Evolutionary conservation across 1,284 basidiomycete genomes (phyloP).

Genomic region (Fomes fomentarius): DNA sequence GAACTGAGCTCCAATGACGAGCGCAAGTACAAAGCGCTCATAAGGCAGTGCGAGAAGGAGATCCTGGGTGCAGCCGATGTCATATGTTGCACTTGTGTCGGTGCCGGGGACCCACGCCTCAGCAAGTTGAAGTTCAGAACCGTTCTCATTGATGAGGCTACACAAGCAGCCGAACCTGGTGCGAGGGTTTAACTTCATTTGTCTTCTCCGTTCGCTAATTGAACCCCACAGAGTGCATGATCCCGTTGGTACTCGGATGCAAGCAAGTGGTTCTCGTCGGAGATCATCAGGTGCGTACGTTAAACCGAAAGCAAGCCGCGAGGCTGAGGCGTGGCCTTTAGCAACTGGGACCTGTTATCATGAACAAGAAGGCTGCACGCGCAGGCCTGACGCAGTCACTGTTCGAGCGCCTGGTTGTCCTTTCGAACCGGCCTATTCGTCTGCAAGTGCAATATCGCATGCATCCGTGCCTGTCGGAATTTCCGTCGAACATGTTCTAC

Average conservation of each 20-base stretch:
- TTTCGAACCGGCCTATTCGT: slow-evolving; percentile 96
- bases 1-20: slow-evolving; percentile 97
- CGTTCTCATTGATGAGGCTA: slow-evolving; percentile 98
- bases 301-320: slow-evolving; percentile 10
- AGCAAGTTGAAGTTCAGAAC: slow-evolving; percentile 98
- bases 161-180: slow-evolving; percentile 98
- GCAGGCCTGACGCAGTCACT: slow-evolving; percentile 97
- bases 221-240: slow-evolving; percentile 92
- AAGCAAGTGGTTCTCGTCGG: slow-evolving; percentile 99
- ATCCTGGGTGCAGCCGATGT: slow-evolving; percentile 95
- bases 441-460: slow-evolving; percentile 99
- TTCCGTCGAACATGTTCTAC: slow-evolving; percentile 99
- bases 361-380: slow-evolving; percentile 99
- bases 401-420: slow-evolving; percentile 95
- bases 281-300: slow-evolving; percentile 75
- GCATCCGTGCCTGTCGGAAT: slow-evolving; percentile 99
- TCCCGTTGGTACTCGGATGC: slow-evolving; percentile 96
- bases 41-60: slow-evolving; percentile 96
- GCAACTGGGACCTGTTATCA: slow-evolving; percentile 99
- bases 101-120: slow-evolving; percentile 94
- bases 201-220: slow-evolving; percentile 2
- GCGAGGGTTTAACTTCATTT: slow-evolving; percentile 34
- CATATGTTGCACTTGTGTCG: slow-evolving; percentile 98
- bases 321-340: slow-evolving; percentile 34
- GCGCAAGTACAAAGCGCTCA: slow-evolving; percentile 95